Evolutionary conservation across 169 alveolate species (phyloP).

Genomic region (Eimeria maxima): DNA sequence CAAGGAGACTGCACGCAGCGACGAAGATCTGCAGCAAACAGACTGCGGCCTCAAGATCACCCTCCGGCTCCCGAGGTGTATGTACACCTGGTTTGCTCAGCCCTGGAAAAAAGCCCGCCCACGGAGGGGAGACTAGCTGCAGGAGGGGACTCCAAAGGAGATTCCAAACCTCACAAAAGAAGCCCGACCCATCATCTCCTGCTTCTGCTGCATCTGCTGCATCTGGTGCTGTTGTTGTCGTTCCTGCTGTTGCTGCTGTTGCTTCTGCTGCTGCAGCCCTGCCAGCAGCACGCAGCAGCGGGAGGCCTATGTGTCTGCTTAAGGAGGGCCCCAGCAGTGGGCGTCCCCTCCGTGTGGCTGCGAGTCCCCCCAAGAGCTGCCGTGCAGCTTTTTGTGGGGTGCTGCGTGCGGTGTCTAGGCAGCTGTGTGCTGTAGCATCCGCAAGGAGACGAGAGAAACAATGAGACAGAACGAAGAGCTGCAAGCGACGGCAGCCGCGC

Average conservation of each 20-base stretch:
- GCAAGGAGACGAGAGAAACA: neutral
- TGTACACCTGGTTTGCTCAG: neutral
- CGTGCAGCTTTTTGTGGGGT: neutral
- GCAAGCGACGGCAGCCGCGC: neutral
- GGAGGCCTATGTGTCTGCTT: neutral
- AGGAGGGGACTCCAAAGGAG: constrained; percentile 12
- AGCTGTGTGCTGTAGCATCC: constrained; percentile 11
- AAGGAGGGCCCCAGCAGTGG: constrained; percentile 21
- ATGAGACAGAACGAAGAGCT: neutral
- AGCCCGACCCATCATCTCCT: neutral
- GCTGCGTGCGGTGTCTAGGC: neutral
- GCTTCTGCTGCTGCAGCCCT: constrained; percentile 38
- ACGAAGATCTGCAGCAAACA: constrained; percentile 28
- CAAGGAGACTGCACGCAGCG: constrained; percentile 17
- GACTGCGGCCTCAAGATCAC: constrained; percentile 3
- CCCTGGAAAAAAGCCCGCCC: neutral
- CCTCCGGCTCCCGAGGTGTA: neutral
- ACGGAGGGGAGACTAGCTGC: neutral
- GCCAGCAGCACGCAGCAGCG: constrained; percentile 40
- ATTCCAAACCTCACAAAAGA: constrained; percentile 5
- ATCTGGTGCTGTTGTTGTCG: neutral
- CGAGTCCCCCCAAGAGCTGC: neutral
- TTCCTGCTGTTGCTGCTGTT: constrained; percentile 52
- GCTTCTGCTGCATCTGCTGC: constrained; percentile 51
- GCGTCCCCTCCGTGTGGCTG: neutral